Evolutionary conservation across 2,329 filamentous ascomycete genomes (phyloP), one percentile per base, ranked within the genome.

Genomic region (Cyphellophora attinorum): DNA sequence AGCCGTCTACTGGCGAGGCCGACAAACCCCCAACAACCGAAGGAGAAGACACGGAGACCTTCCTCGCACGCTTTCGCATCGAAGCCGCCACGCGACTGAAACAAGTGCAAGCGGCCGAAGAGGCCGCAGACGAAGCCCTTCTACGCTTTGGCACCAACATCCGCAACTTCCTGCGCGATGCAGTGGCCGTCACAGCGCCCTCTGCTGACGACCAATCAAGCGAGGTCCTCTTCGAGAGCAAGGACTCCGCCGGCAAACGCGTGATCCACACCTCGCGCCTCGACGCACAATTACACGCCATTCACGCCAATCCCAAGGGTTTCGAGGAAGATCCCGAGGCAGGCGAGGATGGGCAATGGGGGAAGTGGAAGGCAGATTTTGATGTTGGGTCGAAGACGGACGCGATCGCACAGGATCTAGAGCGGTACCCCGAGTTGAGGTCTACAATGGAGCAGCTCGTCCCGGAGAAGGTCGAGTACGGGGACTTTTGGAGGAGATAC

Each of bases 181-280:
- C 91, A 33, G 82, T 98, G 37, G 85, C 74, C 34, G 85, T 98
- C 49, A 79, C 85, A 11, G 82, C 88, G 0, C 85, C 85, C 0
- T 64, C 68, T 3, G 67, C 64, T 2, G 57, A 52, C 2, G 64
- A 65, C 34, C 59, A 59, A 41, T 47, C 39, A n/a, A 67, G 56
- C 47, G 68, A 80, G 31, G 76, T 94, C 19, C 68, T 95, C 4
- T 98, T 96, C 51, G 91, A 96, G 64, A 93, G 85, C 54, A 93
- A 89, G 57, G 89, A 95, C 58, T 77, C 82, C 4, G 74, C 77
- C 5, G 89, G 88, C 16, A 95, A 91, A 67, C 74, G 91, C 36
- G 85, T 96, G 11, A 93, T 96, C 45, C 91, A 98, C 57, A 84
- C 85, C 1, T 94, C 86, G 33, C 74, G 91, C 41, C 89, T 95